Base-by-base conservation (phyloP, 164 flowering plant species). In the Stephania japonica region DNA sequence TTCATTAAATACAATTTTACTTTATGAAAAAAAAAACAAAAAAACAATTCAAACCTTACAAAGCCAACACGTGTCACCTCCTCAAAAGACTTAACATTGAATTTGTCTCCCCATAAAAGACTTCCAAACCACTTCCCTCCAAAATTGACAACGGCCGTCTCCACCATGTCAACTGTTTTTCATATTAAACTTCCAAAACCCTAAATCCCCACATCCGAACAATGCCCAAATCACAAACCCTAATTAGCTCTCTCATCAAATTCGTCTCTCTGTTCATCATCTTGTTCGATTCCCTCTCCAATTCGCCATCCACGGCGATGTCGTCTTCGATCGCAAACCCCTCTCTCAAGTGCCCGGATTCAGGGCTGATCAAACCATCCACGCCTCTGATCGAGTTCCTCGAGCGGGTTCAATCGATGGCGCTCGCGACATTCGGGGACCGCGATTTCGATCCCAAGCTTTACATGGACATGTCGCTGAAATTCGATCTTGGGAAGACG, bases 381-480 rank as follows among this genome's bases (percentile, higher is more conserved):
- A 82, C 83, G 26, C 90, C 93, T 6, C 73, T 92, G 49, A 70
- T 93, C 27, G 42, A 41, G 41, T 90, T 93, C 82, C 88, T 95
- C 11, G 85, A 87, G 70, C 42, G 65, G 7, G 24, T 93, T 7
- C 99, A 95, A 75, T 74, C 79, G 26, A 75, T 87, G 1, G 97
- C 99, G 0, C 83, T 88, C n/a, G 12, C 43, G 3, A 76, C 97
- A 21, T 83, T 76, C 32, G 92, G 90, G 0, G 67, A 70, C 2
- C 50, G 78, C 1, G 21, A 69, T n/a, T 90, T 93, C 74, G 99
- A 93, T 73, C 93, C 98, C 0, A 93, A 95, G 68, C 75, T 73
- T 0, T 93, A 89, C 77, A 86, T 91, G 1, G 98, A 95, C 59
- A 69, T 91, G 74, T 86, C 94, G 1, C 70, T 93, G 73, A 91